Base-by-base conservation (phyloP, 1,284 basidiomycete genomes). In the Malassezia cuniculi region DNA sequence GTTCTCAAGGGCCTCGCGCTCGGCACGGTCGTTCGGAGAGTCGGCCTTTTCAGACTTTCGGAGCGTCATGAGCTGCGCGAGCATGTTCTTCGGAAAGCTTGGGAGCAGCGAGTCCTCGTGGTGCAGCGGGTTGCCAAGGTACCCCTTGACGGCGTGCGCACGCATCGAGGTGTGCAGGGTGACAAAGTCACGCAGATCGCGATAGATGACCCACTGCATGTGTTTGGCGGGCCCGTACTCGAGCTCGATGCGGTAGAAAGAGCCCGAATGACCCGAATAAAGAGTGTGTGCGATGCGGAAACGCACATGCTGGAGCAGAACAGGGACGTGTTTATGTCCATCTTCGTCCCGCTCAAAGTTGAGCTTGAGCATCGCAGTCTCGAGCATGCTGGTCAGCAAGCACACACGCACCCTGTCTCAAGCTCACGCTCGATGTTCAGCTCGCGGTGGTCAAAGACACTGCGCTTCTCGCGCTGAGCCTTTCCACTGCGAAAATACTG, bases 211-310 rank as follows among this genome's bases (percentile, higher is more conserved):
- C 90, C 93, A 97, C 20, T 49, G 44, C 41, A 81, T 79, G 3
- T 80, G 80, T n/a, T 85, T 85, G 52, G 93, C 87, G n/a, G n/a
- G n/a, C 1, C 85, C 90, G 62, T 97, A 95, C 69, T 93, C 85
- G 69, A 89, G 90, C 69, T 93, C 86, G 54, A 93, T 86, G 14
- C 85, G 77, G 68, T 89, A 93, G 3, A 87, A 78, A 4, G 82
- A 78, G 36, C 78, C 73, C 21, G 77, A 76, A 56, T 83, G 76
- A 50, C 82, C 71, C 3, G 84, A 81, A 69, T 89, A 79, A 34
- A 90, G 68, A 50, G 82, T 83, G 69, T 89, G 85, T 56, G 80
- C 84, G 40, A 90, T 76, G 7, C 80, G 77, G 41, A 89, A 79
- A 36, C 80, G 78, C 21, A 93, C 71, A 32, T 85, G 78, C 60